Conservation (phyloP, 371 early-diverging fungal species). For the Mortierella polycephala region DNA sequence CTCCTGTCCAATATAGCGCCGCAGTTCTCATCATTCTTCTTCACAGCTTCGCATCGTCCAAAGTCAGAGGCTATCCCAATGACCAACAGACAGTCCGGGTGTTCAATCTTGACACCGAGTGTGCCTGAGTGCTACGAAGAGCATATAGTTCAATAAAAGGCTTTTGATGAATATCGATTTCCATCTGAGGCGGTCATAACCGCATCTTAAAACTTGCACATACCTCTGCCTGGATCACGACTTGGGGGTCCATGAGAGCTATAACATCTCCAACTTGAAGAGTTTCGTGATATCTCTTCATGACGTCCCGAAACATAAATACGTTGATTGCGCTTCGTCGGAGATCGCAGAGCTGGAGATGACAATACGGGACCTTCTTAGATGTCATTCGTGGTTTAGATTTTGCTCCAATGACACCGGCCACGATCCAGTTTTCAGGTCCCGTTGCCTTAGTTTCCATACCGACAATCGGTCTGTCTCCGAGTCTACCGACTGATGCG, state of each 20-base stretch:
- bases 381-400: conserved; percentile 36
- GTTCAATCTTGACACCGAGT: conserved; percentile 35
- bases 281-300: conserved; percentile 25
- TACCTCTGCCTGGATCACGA: conserved; percentile 49
- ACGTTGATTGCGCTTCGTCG: conserved; percentile 26
- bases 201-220: neutral
- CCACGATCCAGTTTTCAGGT: conserved; percentile 28
- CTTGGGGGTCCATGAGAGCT: conserved; percentile 35
- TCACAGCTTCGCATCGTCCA: conserved; percentile 44
- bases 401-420: conserved; percentile 44
- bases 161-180: too few species aligned
- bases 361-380: conserved; percentile 30
- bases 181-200: neutral
- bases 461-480: neutral
- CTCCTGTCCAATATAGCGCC: conserved; percentile 31
- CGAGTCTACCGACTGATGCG: conserved; percentile 3
- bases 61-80: conserved; percentile 32
- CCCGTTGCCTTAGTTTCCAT: neutral
- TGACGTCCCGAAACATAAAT: conserved; percentile 40
- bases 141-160: neutral
- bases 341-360: conserved; percentile 43
- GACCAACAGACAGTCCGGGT: conserved; percentile 33
- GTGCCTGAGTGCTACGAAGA: conserved; percentile 22
- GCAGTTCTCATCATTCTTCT: conserved; percentile 36
- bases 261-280: conserved; percentile 34